A percentile compares a stretch with the other conserved stretches of the same genome.
These are phyloP conservation scores for Sisymbrium altissimum DNA, from an alignment of 345 rosid genomes.

Conservation along the genomic window DNA sequence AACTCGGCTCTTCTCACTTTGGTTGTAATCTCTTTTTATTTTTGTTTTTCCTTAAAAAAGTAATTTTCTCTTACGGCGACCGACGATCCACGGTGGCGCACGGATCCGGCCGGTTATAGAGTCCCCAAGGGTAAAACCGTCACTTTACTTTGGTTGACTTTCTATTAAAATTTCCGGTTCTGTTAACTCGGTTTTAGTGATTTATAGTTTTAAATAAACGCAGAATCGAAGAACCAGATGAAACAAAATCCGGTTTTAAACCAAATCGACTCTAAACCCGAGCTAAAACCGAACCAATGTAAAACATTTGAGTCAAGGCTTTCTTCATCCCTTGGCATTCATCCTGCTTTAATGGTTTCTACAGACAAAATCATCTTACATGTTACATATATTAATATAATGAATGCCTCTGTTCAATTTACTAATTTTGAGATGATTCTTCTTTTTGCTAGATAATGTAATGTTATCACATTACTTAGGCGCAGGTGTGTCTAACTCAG, in stretches of 20 bases:
- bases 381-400: not conserved
- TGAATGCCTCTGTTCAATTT: slow-evolving; percentile 6
- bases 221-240: not conserved
- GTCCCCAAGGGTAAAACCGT: not conserved
- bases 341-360: slow-evolving; percentile 19
- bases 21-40: not conserved
- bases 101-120: not conserved
- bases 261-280: not conserved
- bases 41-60: not conserved
- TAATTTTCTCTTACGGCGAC: not conserved
- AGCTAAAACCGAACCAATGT: not conserved
- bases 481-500: slow-evolving; percentile 41
- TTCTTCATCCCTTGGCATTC: not conserved
- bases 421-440: not conserved
- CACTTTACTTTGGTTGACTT: not conserved
- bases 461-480: slow-evolving; percentile 7
- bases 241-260: not conserved
- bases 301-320: not conserved
- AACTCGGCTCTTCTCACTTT: not conserved
- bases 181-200: not conserved
- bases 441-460: not conserved
- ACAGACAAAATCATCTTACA: slow-evolving; percentile 24
- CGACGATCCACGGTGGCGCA: slow-evolving; percentile 2
- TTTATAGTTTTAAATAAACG: not conserved
- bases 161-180: not conserved